Percentiles rank a stretch among this genome's conserved stretches.
phyloP scores from a whole-genome alignment of 129 eudicot species.

The Helianthus annuus region HanXRQr2.0-SUNRISE NC_035445.2:63970557-63971056 shows the following conservation, averaged over 20 bases:
- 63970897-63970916: background rate
- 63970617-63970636: slow-evolving; percentile 99
- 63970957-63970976: background rate
- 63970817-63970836: slow-evolving; percentile 98
- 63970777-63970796: slow-evolving; percentile 96
- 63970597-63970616: slow-evolving; percentile 88
- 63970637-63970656: slow-evolving; percentile 92
- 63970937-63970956: background rate
- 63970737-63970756: slow-evolving; percentile 94
- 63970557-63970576: slow-evolving; percentile 98
- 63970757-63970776: slow-evolving; percentile 96
- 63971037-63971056: no score
- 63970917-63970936: background rate
- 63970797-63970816: slow-evolving; percentile 99
- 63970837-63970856: slow-evolving; percentile 87
- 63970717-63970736: slow-evolving; percentile 57
- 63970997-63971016: background rate
- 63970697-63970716: background rate
- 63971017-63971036: no score
- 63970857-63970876: slow-evolving; percentile 98
- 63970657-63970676: slow-evolving; percentile 7
- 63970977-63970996: background rate
- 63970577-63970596: slow-evolving; percentile 99
- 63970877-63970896: slow-evolving; percentile 59
- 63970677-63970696: background rate